Evolutionary conservation across 257 asterid species (phyloP).

Genomic region (Solanum gandarillasii): DNA sequence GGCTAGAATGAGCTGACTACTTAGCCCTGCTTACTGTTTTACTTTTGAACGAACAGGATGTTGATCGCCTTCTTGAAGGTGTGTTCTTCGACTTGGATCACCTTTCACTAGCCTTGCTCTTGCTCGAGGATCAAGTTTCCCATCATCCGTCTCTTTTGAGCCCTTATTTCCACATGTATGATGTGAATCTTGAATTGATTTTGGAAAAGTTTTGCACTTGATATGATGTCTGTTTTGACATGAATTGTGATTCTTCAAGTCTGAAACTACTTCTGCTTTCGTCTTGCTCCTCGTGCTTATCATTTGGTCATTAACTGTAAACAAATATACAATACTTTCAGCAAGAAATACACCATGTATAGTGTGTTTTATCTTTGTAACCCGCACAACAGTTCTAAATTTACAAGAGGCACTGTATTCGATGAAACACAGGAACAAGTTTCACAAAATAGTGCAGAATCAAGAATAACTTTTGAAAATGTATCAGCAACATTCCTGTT

Average conservation of each 20-base stretch:
- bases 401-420: not conserved
- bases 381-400: not conserved
- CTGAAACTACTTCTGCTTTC: conserved; percentile 26
- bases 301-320: conserved; percentile 56
- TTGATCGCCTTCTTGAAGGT: conserved; percentile 3
- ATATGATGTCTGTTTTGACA: conserved; percentile 43
- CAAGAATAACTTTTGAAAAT: not conserved
- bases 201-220: conserved; percentile 33
- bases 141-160: conserved; percentile 14
- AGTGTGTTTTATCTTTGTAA: not conserved
- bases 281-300: conserved; percentile 36
- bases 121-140: conserved; percentile 13
- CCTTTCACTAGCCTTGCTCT: conserved; percentile 15
- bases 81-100: conserved; percentile 17
- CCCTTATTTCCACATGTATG: conserved; percentile 14
- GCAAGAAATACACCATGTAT: not conserved
- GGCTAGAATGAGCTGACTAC: not conserved
- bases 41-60: not conserved
- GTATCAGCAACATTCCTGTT: not conserved
- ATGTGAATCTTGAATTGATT: conserved; percentile 25
- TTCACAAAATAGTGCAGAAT: not conserved
- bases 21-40: not conserved
- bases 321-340: not conserved
- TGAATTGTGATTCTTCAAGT: conserved; percentile 20
- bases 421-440: not conserved